Evolutionary conservation across 306 rosid species (phyloP).

Genomic region (Crotalaria pallida): DNA sequence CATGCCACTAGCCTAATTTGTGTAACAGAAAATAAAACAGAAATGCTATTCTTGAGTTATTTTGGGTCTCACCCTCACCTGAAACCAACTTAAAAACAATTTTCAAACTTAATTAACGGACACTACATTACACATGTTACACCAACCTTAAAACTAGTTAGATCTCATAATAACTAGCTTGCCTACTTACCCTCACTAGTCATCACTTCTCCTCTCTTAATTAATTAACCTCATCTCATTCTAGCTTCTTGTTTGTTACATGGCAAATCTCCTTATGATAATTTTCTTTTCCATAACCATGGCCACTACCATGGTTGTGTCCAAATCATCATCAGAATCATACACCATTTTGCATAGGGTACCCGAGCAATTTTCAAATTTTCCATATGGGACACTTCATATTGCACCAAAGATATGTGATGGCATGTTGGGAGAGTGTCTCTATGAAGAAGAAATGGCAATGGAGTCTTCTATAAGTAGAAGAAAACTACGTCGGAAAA

Average conservation of each 20-base stretch:
- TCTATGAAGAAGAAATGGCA: conserved; percentile 27
- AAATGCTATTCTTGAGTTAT: neutral
- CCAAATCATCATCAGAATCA: neutral
- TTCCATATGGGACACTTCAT: neutral
- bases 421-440: conserved; percentile 25
- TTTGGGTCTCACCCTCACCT: neutral
- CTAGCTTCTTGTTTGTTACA: conserved; percentile 2
- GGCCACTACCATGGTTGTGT: neutral
- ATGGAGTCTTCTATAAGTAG: conserved; percentile 9
- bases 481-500: conserved; percentile 9
- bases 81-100: neutral
- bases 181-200: neutral
- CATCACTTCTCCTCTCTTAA: neutral
- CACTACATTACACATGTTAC: conserved; percentile 8
- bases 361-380: neutral
- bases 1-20: neutral
- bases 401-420: neutral
- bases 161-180: neutral
- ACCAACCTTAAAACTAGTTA: neutral
- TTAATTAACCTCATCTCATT: neutral
- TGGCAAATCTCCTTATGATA: conserved; percentile 8
- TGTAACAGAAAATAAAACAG: neutral
- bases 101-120: neutral
- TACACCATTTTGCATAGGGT: neutral
- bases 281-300: neutral